These are phyloP conservation scores for Syzygium oleosum DNA, from an alignment of 345 rosid species.

Conservation along the genomic window DNA sequence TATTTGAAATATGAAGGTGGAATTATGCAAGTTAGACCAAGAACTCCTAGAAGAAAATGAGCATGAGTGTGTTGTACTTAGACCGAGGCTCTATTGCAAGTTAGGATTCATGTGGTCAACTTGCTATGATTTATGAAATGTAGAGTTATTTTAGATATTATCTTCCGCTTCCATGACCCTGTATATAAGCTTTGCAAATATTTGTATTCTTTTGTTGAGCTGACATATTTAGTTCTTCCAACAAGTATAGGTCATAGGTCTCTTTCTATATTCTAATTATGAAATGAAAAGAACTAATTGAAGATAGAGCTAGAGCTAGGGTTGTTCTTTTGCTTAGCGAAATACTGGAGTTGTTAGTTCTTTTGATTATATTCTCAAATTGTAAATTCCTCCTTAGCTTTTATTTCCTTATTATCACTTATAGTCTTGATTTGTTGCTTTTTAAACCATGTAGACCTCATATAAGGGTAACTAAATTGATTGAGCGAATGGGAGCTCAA, in stretches of 20 bases:
- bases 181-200: background rate
- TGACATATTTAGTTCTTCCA: background rate
- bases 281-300: background rate
- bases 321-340: background rate
- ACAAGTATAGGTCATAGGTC: background rate
- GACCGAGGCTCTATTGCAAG: background rate
- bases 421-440: background rate
- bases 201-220: background rate
- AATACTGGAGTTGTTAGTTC: background rate
- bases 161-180: background rate
- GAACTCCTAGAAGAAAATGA: background rate
- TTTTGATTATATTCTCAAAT: background rate
- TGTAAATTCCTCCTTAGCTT: background rate
- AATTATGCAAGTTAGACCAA: background rate
- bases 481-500: constrained; percentile 61
- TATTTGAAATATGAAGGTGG: background rate
- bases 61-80: background rate
- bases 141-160: background rate
- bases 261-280: background rate
- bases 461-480: constrained; percentile 64
- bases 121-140: background rate
- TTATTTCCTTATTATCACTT: background rate
- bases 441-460: constrained; percentile 48
- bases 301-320: background rate
- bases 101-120: background rate